Percentiles rank a stretch among this genome's conserved stretches.
phyloP scores from a whole-genome alignment of 2,329 filamentous ascomycete genomes.

The Berkeleyomyces rouxiae region DNA sequence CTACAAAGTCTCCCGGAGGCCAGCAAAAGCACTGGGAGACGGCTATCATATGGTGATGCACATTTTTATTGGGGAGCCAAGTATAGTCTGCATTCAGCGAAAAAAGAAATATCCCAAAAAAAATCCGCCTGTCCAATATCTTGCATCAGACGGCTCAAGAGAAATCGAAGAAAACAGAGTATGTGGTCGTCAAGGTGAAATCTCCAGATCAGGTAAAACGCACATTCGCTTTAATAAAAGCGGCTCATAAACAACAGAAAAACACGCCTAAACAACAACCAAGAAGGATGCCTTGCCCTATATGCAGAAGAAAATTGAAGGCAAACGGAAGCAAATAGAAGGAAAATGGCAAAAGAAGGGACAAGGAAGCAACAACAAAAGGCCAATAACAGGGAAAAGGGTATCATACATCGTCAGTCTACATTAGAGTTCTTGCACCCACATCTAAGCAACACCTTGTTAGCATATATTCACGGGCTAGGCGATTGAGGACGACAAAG shows the following conservation, averaged over 20 bases:
- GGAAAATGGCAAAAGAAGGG: background rate
- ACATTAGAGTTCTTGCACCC: constrained; percentile 23
- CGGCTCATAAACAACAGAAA: background rate
- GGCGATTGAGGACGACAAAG: background rate
- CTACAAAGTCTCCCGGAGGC: background rate
- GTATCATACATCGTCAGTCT: constrained; percentile 1
- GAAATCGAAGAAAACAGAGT: background rate
- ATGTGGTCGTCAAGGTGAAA: background rate
- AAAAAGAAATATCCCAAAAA: background rate
- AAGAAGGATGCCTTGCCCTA: background rate
- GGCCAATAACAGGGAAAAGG: background rate
- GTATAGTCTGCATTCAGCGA: no score
- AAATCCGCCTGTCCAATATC: background rate
- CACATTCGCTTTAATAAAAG: background rate
- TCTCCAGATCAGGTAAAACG: background rate
- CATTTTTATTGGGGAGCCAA: background rate
- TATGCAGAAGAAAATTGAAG: constrained; percentile 2
- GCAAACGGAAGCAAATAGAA: background rate
- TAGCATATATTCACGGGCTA: constrained; percentile 13
- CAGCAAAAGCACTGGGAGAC: background rate
- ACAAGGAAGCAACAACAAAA: background rate
- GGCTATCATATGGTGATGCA: background rate
- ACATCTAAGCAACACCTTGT: constrained; percentile 25
- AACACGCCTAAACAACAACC: background rate
- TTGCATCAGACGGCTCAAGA: background rate